phyloP scores from a whole-genome alignment of 306 rosid genomes.

The Pachyrhizus erosus region DNA sequence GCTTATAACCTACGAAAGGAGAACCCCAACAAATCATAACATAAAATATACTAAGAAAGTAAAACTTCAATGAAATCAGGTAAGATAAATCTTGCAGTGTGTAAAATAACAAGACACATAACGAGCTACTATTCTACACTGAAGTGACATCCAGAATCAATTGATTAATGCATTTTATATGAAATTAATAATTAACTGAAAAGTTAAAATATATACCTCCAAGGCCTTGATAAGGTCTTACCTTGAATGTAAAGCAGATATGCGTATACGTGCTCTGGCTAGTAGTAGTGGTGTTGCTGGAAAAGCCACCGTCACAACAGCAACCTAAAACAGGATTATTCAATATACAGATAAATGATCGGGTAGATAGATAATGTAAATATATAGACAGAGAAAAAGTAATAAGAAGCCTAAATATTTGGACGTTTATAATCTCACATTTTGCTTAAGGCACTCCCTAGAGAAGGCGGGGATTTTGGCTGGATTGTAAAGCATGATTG shows the following conservation, averaged over 20 bases:
- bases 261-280: constrained; percentile 92
- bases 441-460: constrained; percentile 83
- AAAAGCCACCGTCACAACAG: constrained; percentile 89
- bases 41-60: background rate
- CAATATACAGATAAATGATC: background rate
- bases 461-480: constrained; percentile 93
- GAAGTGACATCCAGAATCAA: background rate
- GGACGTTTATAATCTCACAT: constrained; percentile 43
- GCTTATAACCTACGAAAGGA: constrained; percentile 67
- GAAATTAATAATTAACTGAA: background rate
- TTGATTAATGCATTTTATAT: background rate
- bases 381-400: background rate
- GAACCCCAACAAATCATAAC: background rate
- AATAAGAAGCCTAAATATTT: constrained; percentile 1
- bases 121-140: background rate
- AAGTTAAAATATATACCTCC: constrained; percentile 51
- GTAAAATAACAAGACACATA: background rate
- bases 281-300: constrained; percentile 90
- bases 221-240: constrained; percentile 81
- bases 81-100: constrained; percentile 19
- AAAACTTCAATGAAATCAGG: background rate
- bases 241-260: constrained; percentile 91
- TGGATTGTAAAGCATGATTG: constrained; percentile 90
- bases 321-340: constrained; percentile 57
- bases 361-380: background rate